Conservation (phyloP, 164 flowering plant genomes). For the Annona squamosa region DNA sequence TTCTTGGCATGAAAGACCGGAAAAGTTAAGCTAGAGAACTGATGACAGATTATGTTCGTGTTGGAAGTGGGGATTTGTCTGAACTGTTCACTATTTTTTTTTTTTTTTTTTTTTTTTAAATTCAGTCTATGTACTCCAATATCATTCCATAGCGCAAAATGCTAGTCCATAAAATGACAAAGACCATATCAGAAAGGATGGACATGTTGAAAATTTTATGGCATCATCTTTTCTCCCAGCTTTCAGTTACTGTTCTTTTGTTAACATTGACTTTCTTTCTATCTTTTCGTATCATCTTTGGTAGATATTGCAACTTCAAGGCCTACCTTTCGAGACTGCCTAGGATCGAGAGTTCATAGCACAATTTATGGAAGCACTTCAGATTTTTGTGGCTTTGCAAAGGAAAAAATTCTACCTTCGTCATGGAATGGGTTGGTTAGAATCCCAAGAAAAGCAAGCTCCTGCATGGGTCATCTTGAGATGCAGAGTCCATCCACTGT, state of each 20-base stretch:
- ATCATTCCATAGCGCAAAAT: too few species aligned
- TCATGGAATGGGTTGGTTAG: slow-evolving; percentile 27
- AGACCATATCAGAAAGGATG: too few species aligned
- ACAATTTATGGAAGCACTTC: slow-evolving; percentile 19
- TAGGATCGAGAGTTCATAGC: slow-evolving; percentile 27
- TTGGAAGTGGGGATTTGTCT: too few species aligned
- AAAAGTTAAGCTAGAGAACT: too few species aligned
- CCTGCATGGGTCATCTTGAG: slow-evolving; percentile 15
- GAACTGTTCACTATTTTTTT: too few species aligned
- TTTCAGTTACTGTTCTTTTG: not conserved
- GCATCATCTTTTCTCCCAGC: not conserved
- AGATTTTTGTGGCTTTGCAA: slow-evolving; percentile 19
- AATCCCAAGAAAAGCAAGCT: slow-evolving; percentile 21
- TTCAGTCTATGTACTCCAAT: too few species aligned
- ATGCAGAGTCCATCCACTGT: slow-evolving; percentile 19
- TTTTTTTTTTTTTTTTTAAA: too few species aligned
- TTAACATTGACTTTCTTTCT: not conserved
- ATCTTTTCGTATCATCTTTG: not conserved
- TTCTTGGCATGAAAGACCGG: too few species aligned
- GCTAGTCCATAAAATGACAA: too few species aligned
- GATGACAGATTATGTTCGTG: too few species aligned
- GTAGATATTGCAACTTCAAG: slow-evolving; percentile 59
- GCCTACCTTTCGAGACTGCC: slow-evolving; percentile 37
- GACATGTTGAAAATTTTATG: not conserved
- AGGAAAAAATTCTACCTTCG: slow-evolving; percentile 24